Evolutionary conservation across 2,329 filamentous ascomycete species (phyloP).

Genomic region (Cladosporium velox): DNA sequence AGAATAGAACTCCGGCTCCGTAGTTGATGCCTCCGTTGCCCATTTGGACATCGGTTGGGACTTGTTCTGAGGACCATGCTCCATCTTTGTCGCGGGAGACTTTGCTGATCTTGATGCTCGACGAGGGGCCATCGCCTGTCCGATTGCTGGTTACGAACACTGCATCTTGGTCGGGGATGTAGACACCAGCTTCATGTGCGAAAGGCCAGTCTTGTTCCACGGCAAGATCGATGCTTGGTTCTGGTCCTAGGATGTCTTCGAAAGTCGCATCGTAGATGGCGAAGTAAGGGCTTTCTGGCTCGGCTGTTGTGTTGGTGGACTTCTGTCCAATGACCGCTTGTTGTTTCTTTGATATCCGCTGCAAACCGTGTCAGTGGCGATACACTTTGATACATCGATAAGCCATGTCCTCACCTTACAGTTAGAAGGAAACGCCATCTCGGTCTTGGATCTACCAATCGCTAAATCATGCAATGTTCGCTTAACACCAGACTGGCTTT

Average conservation of each 20-base stretch:
- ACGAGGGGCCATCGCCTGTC: conserved; percentile 18
- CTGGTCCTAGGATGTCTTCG: conserved; percentile 29
- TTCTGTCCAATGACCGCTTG: background rate
- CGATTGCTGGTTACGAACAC: conserved; percentile 48
- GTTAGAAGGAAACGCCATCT: background rate
- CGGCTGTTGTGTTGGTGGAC: background rate
- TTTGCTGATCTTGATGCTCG: conserved; percentile 33
- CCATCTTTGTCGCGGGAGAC: conserved; percentile 24
- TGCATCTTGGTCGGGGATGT: conserved; percentile 38
- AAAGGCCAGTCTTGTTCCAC: conserved; percentile 28
- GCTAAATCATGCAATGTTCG: background rate
- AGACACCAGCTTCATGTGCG: conserved; percentile 40
- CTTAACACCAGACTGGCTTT: background rate
- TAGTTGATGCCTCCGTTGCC: conserved; percentile 55
- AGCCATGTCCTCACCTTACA: background rate
- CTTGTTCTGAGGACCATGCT: background rate
- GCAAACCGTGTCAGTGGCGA: background rate
- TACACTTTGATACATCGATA: background rate
- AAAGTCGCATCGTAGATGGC: conserved; percentile 34
- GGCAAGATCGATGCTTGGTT: conserved; percentile 27
- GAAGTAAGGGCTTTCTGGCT: conserved; percentile 28
- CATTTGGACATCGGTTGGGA: conserved; percentile 37
- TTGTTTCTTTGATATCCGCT: background rate
- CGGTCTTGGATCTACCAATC: background rate
- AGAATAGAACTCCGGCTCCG: conserved; percentile 38